phyloP scores from a whole-genome alignment of 2,329 filamentous ascomycete genomes.

The Akanthomyces muscarius region DNA sequence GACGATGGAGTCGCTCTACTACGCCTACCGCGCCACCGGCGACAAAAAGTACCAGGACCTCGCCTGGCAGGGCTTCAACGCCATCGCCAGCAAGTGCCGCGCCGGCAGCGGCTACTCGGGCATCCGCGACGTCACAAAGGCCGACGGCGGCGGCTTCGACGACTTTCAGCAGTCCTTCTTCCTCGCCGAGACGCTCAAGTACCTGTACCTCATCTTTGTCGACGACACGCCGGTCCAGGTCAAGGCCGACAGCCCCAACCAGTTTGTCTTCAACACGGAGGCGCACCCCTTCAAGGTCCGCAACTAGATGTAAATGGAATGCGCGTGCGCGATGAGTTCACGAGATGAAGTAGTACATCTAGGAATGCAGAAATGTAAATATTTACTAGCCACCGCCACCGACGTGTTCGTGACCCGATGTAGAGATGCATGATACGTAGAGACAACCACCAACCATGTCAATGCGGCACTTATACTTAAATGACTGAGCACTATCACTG shows the following conservation, averaged over 20 bases:
- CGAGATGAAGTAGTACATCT: background rate
- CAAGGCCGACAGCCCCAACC: slow-evolving; percentile 40
- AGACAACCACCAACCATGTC: too few relatives aligned
- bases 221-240: slow-evolving; percentile 54
- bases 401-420: background rate
- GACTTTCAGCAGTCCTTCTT: slow-evolving; percentile 85
- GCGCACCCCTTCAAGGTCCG: slow-evolving; percentile 38
- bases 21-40: slow-evolving; percentile 77
- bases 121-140: slow-evolving; percentile 61
- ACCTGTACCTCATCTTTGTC: slow-evolving; percentile 68
- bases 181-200: slow-evolving; percentile 86
- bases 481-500: background rate
- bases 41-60: slow-evolving; percentile 74
- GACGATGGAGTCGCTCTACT: slow-evolving; percentile 81
- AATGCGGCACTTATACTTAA: too few relatives aligned
- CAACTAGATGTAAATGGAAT: background rate
- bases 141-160: slow-evolving; percentile 54
- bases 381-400: background rate
- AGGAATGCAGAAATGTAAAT: background rate
- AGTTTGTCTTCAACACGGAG: slow-evolving; percentile 50
- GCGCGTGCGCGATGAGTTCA: too few relatives aligned
- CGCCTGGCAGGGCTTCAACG: slow-evolving; percentile 74
- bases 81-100: slow-evolving; percentile 60
- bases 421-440: too few relatives aligned
- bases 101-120: slow-evolving; percentile 64